Evolutionary conservation across 2,329 filamentous ascomycete species (phyloP).

Genomic region (Parafenestella ontariensis): DNA sequence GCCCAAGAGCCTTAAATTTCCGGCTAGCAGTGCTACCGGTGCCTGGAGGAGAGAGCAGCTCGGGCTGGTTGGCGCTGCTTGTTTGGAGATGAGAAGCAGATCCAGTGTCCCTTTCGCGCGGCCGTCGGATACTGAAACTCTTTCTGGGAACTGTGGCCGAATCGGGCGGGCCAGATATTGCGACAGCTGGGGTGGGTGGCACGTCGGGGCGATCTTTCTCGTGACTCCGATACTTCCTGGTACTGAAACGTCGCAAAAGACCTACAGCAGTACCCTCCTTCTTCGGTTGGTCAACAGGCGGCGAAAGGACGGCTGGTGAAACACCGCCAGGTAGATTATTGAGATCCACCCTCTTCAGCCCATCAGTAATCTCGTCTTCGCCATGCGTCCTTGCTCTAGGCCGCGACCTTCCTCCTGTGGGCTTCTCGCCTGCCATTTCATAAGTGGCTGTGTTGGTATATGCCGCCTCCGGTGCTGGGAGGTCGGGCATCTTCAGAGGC

Average conservation of each 20-base stretch:
- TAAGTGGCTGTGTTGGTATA: constrained; percentile 86
- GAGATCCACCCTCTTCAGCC: constrained; percentile 70
- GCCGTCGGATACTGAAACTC: constrained; percentile 82
- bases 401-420: constrained; percentile 81
- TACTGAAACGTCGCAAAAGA: constrained; percentile 88
- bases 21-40: constrained; percentile 63
- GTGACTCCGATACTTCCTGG: constrained; percentile 74
- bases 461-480: constrained; percentile 81
- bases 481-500: constrained; percentile 71
- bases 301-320: constrained; percentile 60
- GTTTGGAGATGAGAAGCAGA: constrained; percentile 58
- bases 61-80: constrained; percentile 72
- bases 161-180: constrained; percentile 79
- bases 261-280: constrained; percentile 89
- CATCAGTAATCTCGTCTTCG: constrained; percentile 85
- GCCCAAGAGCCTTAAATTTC: constrained; percentile 72
- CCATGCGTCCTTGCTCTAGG: constrained; percentile 91
- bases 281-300: constrained; percentile 65
- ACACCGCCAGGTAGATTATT: constrained; percentile 56
- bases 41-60: constrained; percentile 76
- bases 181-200: constrained; percentile 76
- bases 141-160: constrained; percentile 71
- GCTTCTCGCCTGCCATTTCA: constrained; percentile 88
- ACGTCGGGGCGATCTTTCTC: constrained; percentile 59
- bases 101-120: constrained; percentile 61